These are phyloP conservation scores for Roridomyces roridus DNA, from an alignment of 768 basidiomycete genomes.

Conservation along the genomic window DNA sequence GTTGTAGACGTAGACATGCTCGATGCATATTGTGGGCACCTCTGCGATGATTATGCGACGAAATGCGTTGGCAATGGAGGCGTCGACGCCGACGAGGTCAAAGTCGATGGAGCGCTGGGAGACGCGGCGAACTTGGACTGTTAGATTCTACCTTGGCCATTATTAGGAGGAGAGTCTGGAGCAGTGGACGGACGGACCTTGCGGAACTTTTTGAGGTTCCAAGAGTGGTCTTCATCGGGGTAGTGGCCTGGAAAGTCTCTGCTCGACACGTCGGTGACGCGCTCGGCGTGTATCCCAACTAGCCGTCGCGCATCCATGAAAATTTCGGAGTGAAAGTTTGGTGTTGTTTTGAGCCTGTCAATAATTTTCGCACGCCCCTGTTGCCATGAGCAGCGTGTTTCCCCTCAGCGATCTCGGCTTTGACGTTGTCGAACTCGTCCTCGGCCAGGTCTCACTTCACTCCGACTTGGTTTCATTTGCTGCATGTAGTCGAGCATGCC, in stretches of 20 bases:
- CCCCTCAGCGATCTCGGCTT: not conserved
- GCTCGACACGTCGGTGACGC: constrained; percentile 81
- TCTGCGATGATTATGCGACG: constrained; percentile 93
- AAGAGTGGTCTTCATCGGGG: constrained; percentile 83
- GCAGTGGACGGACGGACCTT: constrained; percentile 56
- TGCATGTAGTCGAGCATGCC: constrained; percentile 9
- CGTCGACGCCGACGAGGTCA: constrained; percentile 94
- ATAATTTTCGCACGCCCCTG: too few relatives aligned
- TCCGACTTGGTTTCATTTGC: constrained; percentile 18
- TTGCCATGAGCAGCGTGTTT: not conserved
- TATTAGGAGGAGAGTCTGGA: constrained; percentile 14
- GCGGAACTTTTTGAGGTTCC: constrained; percentile 79
- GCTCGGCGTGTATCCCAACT: constrained; percentile 73
- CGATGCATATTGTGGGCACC: constrained; percentile 91
- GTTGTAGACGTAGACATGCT: constrained; percentile 91
- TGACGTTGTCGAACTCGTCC: constrained; percentile 14
- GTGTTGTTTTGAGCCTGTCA: not conserved
- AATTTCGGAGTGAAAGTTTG: not conserved
- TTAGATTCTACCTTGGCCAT: constrained; percentile 66
- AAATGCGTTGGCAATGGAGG: constrained; percentile 94
- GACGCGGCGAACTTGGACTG: constrained; percentile 76
- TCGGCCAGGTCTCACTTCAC: constrained; percentile 4
- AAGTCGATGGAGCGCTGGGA: constrained; percentile 90
- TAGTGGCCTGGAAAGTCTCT: constrained; percentile 92
- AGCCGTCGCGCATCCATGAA: constrained; percentile 47